Base-by-base conservation (phyloP, 2,329 filamentous ascomycete species). In the Epichloe scottii region DNA sequence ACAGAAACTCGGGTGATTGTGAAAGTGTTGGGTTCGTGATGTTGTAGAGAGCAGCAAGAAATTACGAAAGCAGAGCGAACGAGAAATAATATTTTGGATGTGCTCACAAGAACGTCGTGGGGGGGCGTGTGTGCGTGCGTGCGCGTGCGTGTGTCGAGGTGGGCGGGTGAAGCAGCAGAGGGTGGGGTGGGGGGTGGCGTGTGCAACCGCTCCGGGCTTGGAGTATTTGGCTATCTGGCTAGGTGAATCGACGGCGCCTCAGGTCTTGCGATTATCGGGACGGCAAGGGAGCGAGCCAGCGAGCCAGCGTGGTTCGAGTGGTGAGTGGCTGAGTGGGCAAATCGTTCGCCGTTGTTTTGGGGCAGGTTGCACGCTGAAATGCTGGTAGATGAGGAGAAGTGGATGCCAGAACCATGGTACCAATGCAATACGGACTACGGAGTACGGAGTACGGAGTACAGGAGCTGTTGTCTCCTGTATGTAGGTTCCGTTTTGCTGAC, bases 21-120 rank as follows among this genome's bases (percentile, higher is more conserved):
- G 40, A 15, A 42, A 47, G 43, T 11, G 46, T 48, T 40, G 51
- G 39, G 45, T 30, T 50, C 43, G 49, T 34, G 40, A 46, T 51
- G 54, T 53, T 51, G 52, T 42, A 52, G 51, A 52, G 49, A 51
- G 51, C 42, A 50, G 45, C 44, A 52, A 52, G 50, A 44, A 50
- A 41, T 50, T 51, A 48, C 56, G 52, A 44, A 51, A 44, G 54
- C 55, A 62, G 56, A 62, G 58, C 55, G 56, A 56, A 62, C 58
- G 63, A 66, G 65, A 66, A 67, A 67, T 66, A 67, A 65, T 67
- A 67, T 67, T 67, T 67, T 66, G 63, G 64, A 64, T 62, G 49
- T 48, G 45, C 51, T 49, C 51, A 51, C 49, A 42, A 54, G 50
- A 48, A 46, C 52, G 49, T 53, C 45, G 51, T 49, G 51, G 48